Evolutionary conservation across 78 protist species (phyloP).

Genomic region (Dictyostelium capitatum): DNA sequence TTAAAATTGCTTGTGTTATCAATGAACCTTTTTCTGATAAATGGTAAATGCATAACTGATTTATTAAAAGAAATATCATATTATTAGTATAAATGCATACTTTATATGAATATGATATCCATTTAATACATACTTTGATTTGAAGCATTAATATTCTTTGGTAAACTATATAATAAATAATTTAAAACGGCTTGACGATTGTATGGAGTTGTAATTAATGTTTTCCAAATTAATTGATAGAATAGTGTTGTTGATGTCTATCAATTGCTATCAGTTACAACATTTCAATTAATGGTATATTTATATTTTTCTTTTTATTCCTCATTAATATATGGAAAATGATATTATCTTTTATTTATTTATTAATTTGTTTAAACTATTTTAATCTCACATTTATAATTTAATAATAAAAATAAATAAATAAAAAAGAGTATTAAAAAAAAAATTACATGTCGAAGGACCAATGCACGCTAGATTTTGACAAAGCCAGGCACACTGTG

Average conservation of each 20-base stretch:
- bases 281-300: too few relatives aligned
- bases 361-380: too few relatives aligned
- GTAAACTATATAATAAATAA: conserved; percentile 31
- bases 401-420: too few relatives aligned
- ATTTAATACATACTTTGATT: conserved; percentile 20
- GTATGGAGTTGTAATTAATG: conserved; percentile 43
- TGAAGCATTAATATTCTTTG: conserved; percentile 44
- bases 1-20: conserved; percentile 47
- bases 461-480: too few relatives aligned
- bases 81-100: not conserved
- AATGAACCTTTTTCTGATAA: conserved; percentile 60
- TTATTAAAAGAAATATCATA: not conserved
- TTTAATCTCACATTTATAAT: too few relatives aligned
- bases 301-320: too few relatives aligned
- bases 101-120: not conserved
- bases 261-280: too few relatives aligned
- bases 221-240: conserved; percentile 75
- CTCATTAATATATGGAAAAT: too few relatives aligned
- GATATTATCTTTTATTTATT: too few relatives aligned
- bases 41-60: conserved; percentile 53
- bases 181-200: conserved; percentile 48
- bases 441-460: too few relatives aligned
- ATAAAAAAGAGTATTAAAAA: too few relatives aligned
- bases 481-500: too few relatives aligned
- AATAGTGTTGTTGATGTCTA: conserved; percentile 72